Evolutionary conservation across 225 moss, liverwort and hornwort genomes (phyloP).

Genomic region (Physcomitrium patens): DNA sequence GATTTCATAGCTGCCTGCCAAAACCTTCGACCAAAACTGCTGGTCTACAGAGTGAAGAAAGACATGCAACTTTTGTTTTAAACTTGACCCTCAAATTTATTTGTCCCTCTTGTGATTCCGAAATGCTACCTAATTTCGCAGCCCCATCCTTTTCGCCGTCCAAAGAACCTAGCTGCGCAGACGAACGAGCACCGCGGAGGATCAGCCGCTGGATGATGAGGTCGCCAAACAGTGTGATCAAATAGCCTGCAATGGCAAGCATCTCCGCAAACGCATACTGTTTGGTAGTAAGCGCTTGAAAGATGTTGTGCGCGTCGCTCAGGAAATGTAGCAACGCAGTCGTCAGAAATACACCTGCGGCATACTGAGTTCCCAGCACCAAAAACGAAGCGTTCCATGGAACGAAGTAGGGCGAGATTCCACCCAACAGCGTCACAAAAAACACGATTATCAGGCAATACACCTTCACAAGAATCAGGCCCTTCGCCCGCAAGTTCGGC

Average conservation of each 20-base stretch:
- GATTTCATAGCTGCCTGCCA: no score
- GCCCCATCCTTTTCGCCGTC: conserved; percentile 1
- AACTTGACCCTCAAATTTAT: not conserved
- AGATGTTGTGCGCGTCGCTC: conserved; percentile 33
- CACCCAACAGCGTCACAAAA: conserved; percentile 32
- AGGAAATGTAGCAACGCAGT: conserved; percentile 50
- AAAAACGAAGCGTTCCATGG: conserved; percentile 45
- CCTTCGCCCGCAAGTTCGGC: conserved; percentile 30
- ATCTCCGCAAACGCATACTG: conserved; percentile 40
- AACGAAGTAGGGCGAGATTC: conserved; percentile 44
- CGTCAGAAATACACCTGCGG: conserved; percentile 44
- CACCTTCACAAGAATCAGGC: conserved; percentile 41
- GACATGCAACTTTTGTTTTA: not conserved
- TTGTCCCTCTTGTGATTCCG: not conserved
- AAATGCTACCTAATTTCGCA: conserved; percentile 20
- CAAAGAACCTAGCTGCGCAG: not conserved
- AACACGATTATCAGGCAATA: conserved; percentile 44
- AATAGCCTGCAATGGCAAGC: conserved; percentile 44
- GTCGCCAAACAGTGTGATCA: conserved; percentile 46
- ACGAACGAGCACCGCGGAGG: conserved; percentile 7
- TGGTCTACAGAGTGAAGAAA: not conserved
- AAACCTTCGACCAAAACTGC: not conserved
- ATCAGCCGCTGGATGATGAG: conserved; percentile 30
- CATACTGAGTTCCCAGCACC: conserved; percentile 43
- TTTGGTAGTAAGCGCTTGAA: conserved; percentile 28